Evolutionary conservation across 1,284 basidiomycete genomes (phyloP), one percentile per base, ranked within the genome.

Genomic region (Sphagnurus paluster): DNA sequence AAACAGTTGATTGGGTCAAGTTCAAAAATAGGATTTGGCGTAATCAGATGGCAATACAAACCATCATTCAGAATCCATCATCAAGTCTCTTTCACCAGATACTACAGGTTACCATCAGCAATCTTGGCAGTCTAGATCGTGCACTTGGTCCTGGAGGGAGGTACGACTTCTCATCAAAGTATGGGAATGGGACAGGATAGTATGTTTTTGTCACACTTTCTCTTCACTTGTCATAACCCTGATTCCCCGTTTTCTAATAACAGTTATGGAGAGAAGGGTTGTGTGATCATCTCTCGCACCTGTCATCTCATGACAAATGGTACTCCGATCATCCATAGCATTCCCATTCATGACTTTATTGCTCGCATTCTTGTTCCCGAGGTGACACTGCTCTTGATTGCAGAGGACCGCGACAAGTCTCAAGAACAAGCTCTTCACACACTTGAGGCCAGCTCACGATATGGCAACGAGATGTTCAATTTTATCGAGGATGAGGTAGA

Each of bases 131-230:
- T 6, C 13, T 14, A 23, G 13, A 8, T 13, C 3, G n/a, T 11
- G 20, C 37, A 2, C 37, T 38, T 10, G 23, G 37, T 5, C 25
- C 23, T 2, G 37, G 37, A 24, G 37, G 37, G 3, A 19, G 11
- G n/a, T 38, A 38, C 20, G 37, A 23, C 11, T 38, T 38, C 23
- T 38, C 37, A 13, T 21, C 23, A n/a, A 38, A 24, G 25, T 38
- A 38, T 24, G 37, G 37, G n/a, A 9, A 24, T 7, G 37, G 37
- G n/a, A 38, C 37, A n/a, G 37, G 37, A 38, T 38, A 38, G 37
- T 38, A 14, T 10, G 37, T 38, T n/a, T n/a, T n/a, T n/a, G n/a
- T n/a, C n/a, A 23, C 3, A 19, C 35, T 6, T 26, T 26, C 7
- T 7, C 25, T 7, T 37, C 13, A 21, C n/a, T 7, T 23, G 7